A percentile compares a stretch with the other conserved stretches of the same genome.
Conservation (phyloP, 768 basidiomycete genomes). For the Lactifluus piperatus region DNA sequence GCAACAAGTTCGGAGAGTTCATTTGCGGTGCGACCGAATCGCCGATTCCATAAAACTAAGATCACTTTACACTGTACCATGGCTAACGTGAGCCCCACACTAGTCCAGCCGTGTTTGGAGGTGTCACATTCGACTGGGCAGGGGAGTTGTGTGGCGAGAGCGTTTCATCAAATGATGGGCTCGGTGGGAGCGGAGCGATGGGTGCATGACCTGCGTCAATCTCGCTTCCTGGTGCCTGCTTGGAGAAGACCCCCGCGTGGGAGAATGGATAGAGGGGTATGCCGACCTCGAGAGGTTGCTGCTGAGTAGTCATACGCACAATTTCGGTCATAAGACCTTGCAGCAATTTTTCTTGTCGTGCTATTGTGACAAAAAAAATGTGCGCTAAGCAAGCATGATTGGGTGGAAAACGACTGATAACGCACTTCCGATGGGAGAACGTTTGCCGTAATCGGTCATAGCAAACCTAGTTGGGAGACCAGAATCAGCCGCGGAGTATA, state of each 20-base stretch:
- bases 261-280: constrained; percentile 79
- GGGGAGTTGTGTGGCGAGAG: constrained; percentile 19
- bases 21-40: too few species aligned
- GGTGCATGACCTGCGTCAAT: constrained; percentile 24
- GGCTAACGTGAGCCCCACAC: constrained; percentile 10
- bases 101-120: constrained; percentile 18
- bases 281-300: constrained; percentile 70
- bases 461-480: constrained; percentile 70
- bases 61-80: background rate
- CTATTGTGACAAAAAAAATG: constrained; percentile 29
- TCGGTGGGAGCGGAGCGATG: constrained; percentile 33
- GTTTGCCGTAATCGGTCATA: constrained; percentile 72
- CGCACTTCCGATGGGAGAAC: constrained; percentile 79
- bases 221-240: constrained; percentile 30
- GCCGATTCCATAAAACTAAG: too few species aligned
- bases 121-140: constrained; percentile 3
- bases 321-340: constrained; percentile 83
- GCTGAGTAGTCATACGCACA: constrained; percentile 72
- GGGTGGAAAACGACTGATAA: constrained; percentile 7
- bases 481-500: constrained; percentile 2
- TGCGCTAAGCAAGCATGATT: background rate
- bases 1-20: background rate
- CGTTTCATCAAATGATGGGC: constrained; percentile 29
- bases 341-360: constrained; percentile 73
- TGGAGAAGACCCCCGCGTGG: constrained; percentile 52